Conservation (phyloP, 768 basidiomycete genomes). For the Suillus subalutaceus region DNA sequence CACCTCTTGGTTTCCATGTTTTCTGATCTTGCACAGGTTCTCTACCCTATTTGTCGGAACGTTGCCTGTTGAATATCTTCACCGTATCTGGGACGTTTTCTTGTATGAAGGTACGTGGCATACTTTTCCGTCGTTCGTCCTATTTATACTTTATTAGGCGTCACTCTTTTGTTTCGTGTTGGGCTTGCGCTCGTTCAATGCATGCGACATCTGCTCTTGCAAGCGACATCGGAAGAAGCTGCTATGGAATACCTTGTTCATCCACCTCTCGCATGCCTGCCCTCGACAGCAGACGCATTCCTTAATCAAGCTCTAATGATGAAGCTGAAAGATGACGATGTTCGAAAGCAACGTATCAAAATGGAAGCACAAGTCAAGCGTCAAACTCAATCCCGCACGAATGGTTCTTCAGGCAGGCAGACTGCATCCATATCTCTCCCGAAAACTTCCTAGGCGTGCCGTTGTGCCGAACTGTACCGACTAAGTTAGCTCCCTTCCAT, state of each 20-base stretch:
- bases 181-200: constrained; percentile 66
- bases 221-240: constrained; percentile 48
- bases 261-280: constrained; percentile 57
- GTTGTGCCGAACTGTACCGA: constrained; percentile 5
- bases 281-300: constrained; percentile 62
- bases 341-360: constrained; percentile 74
- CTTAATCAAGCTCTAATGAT: constrained; percentile 62
- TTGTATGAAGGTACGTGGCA: constrained; percentile 67
- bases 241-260: constrained; percentile 50
- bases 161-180: constrained; percentile 74
- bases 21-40: constrained; percentile 52
- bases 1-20: background rate
- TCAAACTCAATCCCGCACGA: constrained; percentile 46
- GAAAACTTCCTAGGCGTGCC: constrained; percentile 14
- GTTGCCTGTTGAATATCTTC: constrained; percentile 65
- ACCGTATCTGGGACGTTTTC: constrained; percentile 84
- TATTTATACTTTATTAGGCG: constrained; percentile 44
- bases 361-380: constrained; percentile 75
- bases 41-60: constrained; percentile 69
- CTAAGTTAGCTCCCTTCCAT: background rate
- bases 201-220: constrained; percentile 61
- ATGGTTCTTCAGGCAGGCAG: constrained; percentile 30
- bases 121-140: background rate
- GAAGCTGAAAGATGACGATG: constrained; percentile 79
- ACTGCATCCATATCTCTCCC: constrained; percentile 32